Conservation (phyloP, 108 stramenopile genomes). For the Epithemia pelagica region DNA sequence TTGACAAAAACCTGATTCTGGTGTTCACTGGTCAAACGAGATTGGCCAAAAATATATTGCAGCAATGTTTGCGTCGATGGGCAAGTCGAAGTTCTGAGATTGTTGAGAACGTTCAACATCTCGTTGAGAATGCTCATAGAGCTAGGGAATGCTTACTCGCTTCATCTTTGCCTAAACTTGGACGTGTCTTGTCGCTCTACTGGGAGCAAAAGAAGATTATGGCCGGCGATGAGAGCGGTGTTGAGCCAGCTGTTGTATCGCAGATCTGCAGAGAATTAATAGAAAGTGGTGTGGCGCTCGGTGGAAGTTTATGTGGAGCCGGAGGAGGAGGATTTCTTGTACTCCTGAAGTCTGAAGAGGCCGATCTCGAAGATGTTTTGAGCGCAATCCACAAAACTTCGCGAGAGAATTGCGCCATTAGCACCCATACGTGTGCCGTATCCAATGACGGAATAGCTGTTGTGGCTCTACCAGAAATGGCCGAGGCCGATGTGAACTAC, state of each 20-base stretch:
- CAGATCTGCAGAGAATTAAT: conserved; percentile 30
- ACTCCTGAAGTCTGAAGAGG: no score
- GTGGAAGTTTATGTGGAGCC: conserved; percentile 67
- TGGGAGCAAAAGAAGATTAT: conserved; percentile 75
- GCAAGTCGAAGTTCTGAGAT: conserved; percentile 50
- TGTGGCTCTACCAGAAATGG: no score
- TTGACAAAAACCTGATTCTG: conserved; percentile 52
- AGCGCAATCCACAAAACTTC: no score
- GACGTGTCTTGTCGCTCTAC: conserved; percentile 45
- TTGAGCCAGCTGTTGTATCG: conserved; percentile 40
- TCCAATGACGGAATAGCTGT: no score
- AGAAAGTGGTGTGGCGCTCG: conserved; percentile 28
- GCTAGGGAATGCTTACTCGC: conserved; percentile 35
- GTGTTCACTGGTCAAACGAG: conserved; percentile 69
- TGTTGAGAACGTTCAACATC: conserved; percentile 43
- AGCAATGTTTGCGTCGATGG: conserved; percentile 68
- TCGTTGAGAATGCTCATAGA: conserved; percentile 45
- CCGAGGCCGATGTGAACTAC: no score
- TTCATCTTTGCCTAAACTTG: conserved; percentile 50
- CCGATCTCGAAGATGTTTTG: no score
- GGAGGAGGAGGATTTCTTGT: conserved; percentile 81
- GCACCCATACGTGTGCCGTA: no score
- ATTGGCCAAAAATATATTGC: conserved; percentile 77
- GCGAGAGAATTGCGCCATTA: no score
- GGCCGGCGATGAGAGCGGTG: conserved; percentile 69